phyloP scores from a whole-genome alignment of 1,284 basidiomycete genomes.

The Kwoniella shivajii region DNA sequence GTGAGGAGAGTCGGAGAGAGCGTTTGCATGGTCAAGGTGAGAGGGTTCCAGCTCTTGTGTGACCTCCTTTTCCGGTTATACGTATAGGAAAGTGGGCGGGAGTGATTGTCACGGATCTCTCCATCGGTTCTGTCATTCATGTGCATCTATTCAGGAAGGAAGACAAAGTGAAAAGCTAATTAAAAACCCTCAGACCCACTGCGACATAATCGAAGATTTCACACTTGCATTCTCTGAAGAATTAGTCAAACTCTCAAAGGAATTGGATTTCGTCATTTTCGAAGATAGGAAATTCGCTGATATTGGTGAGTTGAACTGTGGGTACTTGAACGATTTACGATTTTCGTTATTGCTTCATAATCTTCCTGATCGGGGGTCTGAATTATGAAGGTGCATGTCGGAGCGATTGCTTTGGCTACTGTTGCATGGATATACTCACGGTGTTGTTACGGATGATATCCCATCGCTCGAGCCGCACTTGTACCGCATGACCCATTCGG shows the following conservation, averaged over 20 bases:
- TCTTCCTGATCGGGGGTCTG: no score
- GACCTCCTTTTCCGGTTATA: no score
- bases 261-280: constrained; percentile 95
- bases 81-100: neutral
- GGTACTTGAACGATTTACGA: neutral
- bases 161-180: no score
- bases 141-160: no score
- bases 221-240: constrained; percentile 70
- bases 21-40: constrained; percentile 91
- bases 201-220: constrained; percentile 95
- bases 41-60: neutral
- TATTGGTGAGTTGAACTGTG: constrained; percentile 83
- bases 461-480: no score
- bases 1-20: constrained; percentile 85
- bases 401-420: no score
- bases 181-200: constrained; percentile 88
- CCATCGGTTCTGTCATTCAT: no score
- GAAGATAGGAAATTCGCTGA: constrained; percentile 99
- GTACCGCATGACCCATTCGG: no score
- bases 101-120: no score
- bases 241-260: constrained; percentile 70
- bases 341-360: neutral
- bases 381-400: no score
- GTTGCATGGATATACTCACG: no score
- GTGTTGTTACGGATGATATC: no score